Evolutionary conservation across 2,329 filamentous ascomycete species (phyloP).

Genomic region (Aspergillus fructus): DNA sequence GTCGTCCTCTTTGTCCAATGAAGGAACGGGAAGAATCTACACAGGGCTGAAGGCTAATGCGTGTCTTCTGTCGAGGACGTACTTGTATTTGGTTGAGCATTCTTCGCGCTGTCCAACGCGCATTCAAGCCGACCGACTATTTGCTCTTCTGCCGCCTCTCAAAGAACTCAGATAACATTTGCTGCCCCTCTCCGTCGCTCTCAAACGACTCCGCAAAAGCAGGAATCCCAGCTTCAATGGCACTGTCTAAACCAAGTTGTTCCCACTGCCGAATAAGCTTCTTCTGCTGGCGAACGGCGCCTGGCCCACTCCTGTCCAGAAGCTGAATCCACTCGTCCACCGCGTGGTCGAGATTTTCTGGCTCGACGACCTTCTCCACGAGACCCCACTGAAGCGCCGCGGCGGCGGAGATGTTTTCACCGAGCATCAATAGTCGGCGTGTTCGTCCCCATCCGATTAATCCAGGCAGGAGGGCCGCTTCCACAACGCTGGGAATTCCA

Average conservation of each 20-base stretch:
- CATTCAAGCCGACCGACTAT: background rate
- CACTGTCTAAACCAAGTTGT: slow-evolving; percentile 21
- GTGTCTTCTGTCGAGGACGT: background rate
- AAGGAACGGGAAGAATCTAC: background rate
- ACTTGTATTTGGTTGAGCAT: background rate
- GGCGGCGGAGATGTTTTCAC: slow-evolving; percentile 32
- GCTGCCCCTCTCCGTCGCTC: background rate
- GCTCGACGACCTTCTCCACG: slow-evolving; percentile 35
- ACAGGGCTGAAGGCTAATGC: slow-evolving; percentile 5
- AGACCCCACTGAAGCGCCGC: slow-evolving; percentile 30
- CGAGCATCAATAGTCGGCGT: slow-evolving; percentile 35
- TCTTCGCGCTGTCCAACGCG: background rate
- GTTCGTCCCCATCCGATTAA: slow-evolving; percentile 40
- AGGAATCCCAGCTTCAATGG: slow-evolving; percentile 25
- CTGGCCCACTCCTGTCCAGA: slow-evolving; percentile 31
- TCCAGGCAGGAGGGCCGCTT: slow-evolving; percentile 38
- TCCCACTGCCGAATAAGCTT: slow-evolving; percentile 29
- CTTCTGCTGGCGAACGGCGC: slow-evolving; percentile 36
- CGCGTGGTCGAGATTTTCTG: slow-evolving; percentile 27
- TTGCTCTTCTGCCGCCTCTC: background rate
- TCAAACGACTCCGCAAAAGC: slow-evolving; percentile 27
- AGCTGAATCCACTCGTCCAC: slow-evolving; percentile 32
- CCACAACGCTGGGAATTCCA: slow-evolving; percentile 41
- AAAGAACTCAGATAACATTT: slow-evolving; percentile 5
- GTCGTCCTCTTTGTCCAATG: background rate